Conservation (phyloP, 1,284 basidiomycete species). For the Ceratobasidium sp. region DNA sequence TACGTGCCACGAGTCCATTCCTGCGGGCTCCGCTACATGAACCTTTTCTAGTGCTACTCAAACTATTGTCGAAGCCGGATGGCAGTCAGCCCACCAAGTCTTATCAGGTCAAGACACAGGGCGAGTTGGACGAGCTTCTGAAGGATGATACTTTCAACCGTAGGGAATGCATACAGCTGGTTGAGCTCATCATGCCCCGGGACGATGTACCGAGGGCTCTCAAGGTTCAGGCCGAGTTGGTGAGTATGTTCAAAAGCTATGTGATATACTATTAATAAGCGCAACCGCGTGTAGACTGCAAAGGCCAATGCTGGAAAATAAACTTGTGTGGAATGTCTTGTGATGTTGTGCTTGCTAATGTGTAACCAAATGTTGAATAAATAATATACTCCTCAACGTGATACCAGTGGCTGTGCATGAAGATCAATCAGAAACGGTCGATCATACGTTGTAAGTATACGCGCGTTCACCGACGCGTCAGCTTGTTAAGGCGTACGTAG, state of each 20-base stretch:
- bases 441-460: too few species aligned
- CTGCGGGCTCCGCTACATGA: background rate
- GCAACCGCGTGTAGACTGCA: background rate
- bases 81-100: constrained; percentile 66
- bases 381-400: too few species aligned
- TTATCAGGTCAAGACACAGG: constrained; percentile 69
- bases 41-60: constrained; percentile 33
- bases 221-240: constrained; percentile 58
- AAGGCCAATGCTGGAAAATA: constrained; percentile 24
- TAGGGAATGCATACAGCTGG: constrained; percentile 72
- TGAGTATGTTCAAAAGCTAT: background rate
- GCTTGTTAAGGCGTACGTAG: constrained; percentile 4
- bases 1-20: constrained; percentile 59
- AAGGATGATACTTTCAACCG: constrained; percentile 63
- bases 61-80: constrained; percentile 53
- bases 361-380: too few species aligned
- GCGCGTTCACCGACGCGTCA: constrained; percentile 33
- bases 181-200: constrained; percentile 79
- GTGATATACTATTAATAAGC: background rate
- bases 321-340: background rate
- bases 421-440: too few species aligned
- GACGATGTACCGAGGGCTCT: constrained; percentile 76
- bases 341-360: background rate
- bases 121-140: constrained; percentile 69
- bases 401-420: too few species aligned